Evolutionary conservation across 768 basidiomycete genomes (phyloP), one percentile per base, ranked within the genome.

Genomic region (Strobilomyces dryophilus): DNA sequence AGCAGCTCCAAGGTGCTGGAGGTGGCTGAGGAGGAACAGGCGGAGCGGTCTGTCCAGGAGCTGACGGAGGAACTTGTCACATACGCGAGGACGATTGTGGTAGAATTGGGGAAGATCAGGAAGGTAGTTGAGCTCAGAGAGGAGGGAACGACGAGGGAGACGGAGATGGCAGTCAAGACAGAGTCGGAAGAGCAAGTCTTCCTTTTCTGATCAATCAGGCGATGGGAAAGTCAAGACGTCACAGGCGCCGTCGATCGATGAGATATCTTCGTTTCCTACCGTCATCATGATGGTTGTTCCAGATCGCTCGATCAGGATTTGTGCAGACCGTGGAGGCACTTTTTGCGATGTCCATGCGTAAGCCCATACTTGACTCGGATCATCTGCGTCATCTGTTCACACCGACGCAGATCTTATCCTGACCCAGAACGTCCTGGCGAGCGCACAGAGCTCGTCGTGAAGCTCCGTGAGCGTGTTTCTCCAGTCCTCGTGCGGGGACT

Each of bases 261-360:
- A 55, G 52, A 55, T 51, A 48, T 18, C 21, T 11, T 21, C 12
- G 27, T n/a, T n/a, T 24, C 12, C 18, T 29, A 11, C 5, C 5
- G 10, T 39, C 21, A 57, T n/a, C n/a, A n/a, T n/a, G n/a, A n/a
- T 62, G 52, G 56, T 60, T 14, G 69, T 90, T 44, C 85, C 87
- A 20, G 83, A 89, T 65, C 80, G 78, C 60, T 93, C 90, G 12
- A 85, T 93, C 53, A 80, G 84, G 49, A 91, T 94, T 56, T 91
- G 89, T 61, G 88, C 89, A 8, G 92, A 94, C 69, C 76, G 92
- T 71, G 93, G 93, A 34, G 94, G 94, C 5, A 97, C 92, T 0
- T 95, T 93, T 71, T 92, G 91, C 63, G 93, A 95, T 66, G 82
- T 93, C 32, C 83, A 92, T 68, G 90, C 90, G 80, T 87, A 60